These are phyloP conservation scores for Acacia crassicarpa DNA, from an alignment of 306 rosid genomes.

Conservation along the genomic window DNA sequence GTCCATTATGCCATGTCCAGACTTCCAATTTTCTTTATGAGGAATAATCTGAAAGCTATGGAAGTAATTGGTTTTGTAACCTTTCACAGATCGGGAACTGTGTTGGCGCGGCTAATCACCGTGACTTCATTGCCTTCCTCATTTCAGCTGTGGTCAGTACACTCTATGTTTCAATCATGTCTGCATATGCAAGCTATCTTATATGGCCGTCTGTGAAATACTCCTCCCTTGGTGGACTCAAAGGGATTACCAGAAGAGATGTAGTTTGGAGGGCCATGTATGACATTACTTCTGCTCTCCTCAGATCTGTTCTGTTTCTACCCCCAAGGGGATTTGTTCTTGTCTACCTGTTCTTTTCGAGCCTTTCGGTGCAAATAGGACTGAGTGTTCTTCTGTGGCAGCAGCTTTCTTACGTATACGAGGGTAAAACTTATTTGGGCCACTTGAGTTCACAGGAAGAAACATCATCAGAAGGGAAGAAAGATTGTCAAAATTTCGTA, in stretches of 20 bases:
- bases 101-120: constrained; percentile 94
- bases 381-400: constrained; percentile 84
- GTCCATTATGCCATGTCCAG: neutral
- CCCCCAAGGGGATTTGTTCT: constrained; percentile 79
- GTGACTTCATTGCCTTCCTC: constrained; percentile 77
- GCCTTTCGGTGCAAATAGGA: constrained; percentile 76
- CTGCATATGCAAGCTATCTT: constrained; percentile 50
- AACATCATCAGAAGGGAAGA: constrained; percentile 48
- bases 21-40: neutral
- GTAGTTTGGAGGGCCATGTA: constrained; percentile 36
- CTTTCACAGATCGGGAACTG: constrained; percentile 93
- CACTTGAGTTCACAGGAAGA: constrained; percentile 50
- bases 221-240: constrained; percentile 26
- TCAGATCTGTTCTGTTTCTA: constrained; percentile 61
- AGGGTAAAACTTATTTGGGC: constrained; percentile 74
- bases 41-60: constrained; percentile 26
- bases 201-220: constrained; percentile 59
- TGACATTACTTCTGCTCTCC: constrained; percentile 46
- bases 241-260: constrained; percentile 25
- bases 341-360: constrained; percentile 68
- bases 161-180: constrained; percentile 62
- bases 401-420: constrained; percentile 77
- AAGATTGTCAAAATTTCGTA: constrained; percentile 75
- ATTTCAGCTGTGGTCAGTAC: constrained; percentile 74
- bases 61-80: constrained; percentile 24